Conservation (phyloP, 257 asterid species). For the Fraxinus cuspidata region DNA sequence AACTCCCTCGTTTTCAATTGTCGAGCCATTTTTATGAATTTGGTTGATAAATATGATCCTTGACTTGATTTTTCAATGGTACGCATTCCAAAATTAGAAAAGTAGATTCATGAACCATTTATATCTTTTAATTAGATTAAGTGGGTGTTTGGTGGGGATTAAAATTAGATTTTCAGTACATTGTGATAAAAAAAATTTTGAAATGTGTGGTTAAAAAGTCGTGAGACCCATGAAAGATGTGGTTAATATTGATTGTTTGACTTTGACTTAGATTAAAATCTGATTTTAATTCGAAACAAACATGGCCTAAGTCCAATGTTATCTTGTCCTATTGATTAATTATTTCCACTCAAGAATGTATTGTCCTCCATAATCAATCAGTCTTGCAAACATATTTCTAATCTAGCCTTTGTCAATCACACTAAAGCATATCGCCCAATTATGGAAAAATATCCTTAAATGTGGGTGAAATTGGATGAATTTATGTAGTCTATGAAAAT, state of each 20-base stretch:
- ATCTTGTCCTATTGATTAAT: neutral
- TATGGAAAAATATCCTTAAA: too few species aligned
- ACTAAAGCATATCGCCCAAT: neutral
- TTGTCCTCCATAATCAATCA: neutral
- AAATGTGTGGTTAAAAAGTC: too few species aligned
- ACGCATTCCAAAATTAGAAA: conserved; percentile 5
- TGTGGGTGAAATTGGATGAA: too few species aligned
- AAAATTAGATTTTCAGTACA: too few species aligned
- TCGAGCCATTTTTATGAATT: conserved; percentile 23
- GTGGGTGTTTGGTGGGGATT: too few species aligned
- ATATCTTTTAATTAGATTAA: conserved; percentile 4
- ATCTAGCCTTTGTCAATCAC: too few species aligned
- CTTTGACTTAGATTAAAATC: too few species aligned
- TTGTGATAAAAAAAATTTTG: too few species aligned
- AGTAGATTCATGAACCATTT: conserved; percentile 23
- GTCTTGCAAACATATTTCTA: neutral
- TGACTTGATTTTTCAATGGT: conserved; percentile 26
- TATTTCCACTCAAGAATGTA: neutral
- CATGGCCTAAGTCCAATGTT: neutral
- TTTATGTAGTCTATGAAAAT: too few species aligned
- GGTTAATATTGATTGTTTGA: too few species aligned
- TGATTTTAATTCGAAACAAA: too few species aligned
- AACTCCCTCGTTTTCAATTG: conserved; percentile 11
- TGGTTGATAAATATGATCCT: conserved; percentile 7
- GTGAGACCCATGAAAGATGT: too few species aligned